Evolutionary conservation across 345 rosid species (phyloP), one percentile per base, ranked within the genome.

Genomic region (Turnera subulata): DNA sequence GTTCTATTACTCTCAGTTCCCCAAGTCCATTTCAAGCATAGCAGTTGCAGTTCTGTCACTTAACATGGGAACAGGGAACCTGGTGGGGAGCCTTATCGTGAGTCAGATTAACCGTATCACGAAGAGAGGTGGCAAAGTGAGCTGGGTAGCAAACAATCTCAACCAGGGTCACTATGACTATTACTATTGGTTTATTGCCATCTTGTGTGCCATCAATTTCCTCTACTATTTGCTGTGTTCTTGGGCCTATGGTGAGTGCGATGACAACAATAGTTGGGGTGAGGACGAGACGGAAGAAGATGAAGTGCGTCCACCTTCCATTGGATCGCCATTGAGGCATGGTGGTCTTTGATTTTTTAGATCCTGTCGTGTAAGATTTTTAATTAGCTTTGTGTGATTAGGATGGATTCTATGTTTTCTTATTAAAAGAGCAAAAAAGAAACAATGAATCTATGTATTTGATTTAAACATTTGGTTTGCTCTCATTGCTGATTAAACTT

Each of bases 1-100:
- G 49, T 84, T 81, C 45, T 84, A 73, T 38, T 84, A 77, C 63
- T 68, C 84, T 4, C 78, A 81, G 58, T 75, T 84, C 29, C 84
- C 84, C 0, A 81, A 71, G 69, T 62, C 73, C 21, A 81, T 84
- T 86, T 39, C 78, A 0, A 77, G 80, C 63, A 69, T 84, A 9
- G 86, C 67, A 19, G 66, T 77, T 33, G 73, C 81, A 0, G 69
- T 81, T 5, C 43, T 75, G 1, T 1, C 70, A 7, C 69, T 81
- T 3, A 73, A 80, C 2, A 13, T 64, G 49, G 79, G 68, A 0
- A 53, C 59, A 15, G 86, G 82, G 11, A 71, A 67, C 62, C 18
- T 77, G 40, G 57, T 62, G 1, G 84, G 81, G 13, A 77, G 78
- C 33, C 62, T 75, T 0, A 73, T 74, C 1, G 75, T 81, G 37